Conservation (phyloP, 176 grass and related monocot species). For the Pontederia crassipes region DNA sequence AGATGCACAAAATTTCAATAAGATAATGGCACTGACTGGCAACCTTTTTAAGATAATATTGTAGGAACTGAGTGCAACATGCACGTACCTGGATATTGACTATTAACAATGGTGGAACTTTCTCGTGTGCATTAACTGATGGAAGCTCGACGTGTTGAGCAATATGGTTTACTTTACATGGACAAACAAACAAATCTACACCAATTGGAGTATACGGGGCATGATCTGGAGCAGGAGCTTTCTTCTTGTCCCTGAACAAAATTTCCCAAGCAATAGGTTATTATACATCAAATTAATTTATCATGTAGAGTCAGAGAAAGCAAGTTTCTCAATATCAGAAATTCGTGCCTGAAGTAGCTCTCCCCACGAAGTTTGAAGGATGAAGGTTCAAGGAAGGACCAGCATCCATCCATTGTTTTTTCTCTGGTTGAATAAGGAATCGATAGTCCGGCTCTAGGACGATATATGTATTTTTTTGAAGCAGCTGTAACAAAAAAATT, state of each 20-base stretch:
- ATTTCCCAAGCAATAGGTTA: not conserved
- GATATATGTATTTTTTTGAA: conserved; percentile 69
- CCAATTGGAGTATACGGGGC: conserved; percentile 75
- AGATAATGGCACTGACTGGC: too few species aligned
- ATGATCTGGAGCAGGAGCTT: conserved; percentile 41
- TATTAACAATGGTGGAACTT: conserved; percentile 75
- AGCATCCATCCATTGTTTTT: conserved; percentile 57
- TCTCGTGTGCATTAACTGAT: conserved; percentile 40
- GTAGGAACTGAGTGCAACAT: not conserved
- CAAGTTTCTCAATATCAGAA: too few species aligned
- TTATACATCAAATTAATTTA: too few species aligned
- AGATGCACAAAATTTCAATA: not conserved
- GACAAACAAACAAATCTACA: conserved; percentile 75
- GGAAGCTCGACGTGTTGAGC: conserved; percentile 87
- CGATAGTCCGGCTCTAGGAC: conserved; percentile 56
- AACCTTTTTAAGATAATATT: not conserved
- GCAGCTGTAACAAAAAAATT: conserved; percentile 19
- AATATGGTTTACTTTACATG: conserved; percentile 79
- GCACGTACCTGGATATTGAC: conserved; percentile 82
- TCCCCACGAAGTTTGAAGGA: conserved; percentile 75
- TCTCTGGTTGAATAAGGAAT: conserved; percentile 45
- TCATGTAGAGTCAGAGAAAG: too few species aligned
- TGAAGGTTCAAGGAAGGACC: conserved; percentile 77
- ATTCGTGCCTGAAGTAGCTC: conserved; percentile 77
- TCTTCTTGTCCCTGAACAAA: conserved; percentile 76